These are phyloP conservation scores for Ceratobasidium theobromae DNA, from an alignment of 1,284 basidiomycete species.

Conservation along the genomic window DNA sequence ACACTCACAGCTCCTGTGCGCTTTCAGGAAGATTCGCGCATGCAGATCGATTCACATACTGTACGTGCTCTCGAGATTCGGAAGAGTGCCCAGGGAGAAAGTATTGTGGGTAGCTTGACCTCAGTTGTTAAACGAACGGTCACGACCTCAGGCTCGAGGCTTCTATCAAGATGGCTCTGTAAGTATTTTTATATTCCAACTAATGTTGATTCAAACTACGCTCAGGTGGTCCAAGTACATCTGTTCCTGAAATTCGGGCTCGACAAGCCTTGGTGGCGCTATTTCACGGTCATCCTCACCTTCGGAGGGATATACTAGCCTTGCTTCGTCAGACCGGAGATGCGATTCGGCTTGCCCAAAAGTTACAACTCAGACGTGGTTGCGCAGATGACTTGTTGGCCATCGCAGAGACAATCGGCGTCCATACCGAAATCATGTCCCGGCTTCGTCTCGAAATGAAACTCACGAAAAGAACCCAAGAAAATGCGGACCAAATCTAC, in stretches of 20 bases:
- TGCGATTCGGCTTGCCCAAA: constrained; percentile 75
- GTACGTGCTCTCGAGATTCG: constrained; percentile 86
- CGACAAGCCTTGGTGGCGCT: constrained; percentile 81
- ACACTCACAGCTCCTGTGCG: constrained; percentile 58
- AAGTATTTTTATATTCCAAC: constrained; percentile 40
- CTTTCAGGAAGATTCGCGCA: constrained; percentile 59
- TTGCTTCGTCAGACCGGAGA: constrained; percentile 67
- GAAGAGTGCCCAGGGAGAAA: constrained; percentile 74
- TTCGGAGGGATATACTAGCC: constrained; percentile 67
- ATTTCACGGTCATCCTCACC: constrained; percentile 63
- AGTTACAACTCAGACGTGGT: constrained; percentile 71
- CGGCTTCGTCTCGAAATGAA: constrained; percentile 50
- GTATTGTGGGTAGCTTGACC: constrained; percentile 71
- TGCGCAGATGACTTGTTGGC: constrained; percentile 65
- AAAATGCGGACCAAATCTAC: constrained; percentile 52
- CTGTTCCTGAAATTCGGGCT: constrained; percentile 66
- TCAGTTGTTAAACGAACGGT: constrained; percentile 77
- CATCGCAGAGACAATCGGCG: constrained; percentile 60
- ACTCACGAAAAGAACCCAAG: not conserved
- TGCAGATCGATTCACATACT: constrained; percentile 91
- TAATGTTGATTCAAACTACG: not conserved
- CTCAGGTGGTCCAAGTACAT: constrained; percentile 83
- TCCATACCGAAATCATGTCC: constrained; percentile 61
- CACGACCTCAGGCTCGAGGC: constrained; percentile 77
- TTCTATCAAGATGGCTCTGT: constrained; percentile 78